These are phyloP conservation scores for Heterobasidion occidentale DNA, from an alignment of 1,284 basidiomycete species.

Conservation along the genomic window DNA sequence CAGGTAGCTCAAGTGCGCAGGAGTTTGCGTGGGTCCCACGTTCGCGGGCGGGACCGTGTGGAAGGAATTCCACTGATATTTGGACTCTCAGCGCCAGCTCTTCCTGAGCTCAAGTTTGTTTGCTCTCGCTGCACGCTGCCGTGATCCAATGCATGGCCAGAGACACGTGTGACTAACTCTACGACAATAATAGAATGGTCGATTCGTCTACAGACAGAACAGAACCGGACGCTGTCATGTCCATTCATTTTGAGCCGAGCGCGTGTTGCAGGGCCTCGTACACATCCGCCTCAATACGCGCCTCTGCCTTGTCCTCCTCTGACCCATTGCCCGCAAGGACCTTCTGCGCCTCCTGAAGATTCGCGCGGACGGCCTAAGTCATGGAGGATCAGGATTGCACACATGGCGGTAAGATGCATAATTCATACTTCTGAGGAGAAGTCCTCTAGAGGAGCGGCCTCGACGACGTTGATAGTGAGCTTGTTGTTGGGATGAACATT, in stretches of 20 bases:
- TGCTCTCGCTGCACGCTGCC: too few relatives aligned
- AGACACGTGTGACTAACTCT: neutral
- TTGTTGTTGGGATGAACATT: conserved; percentile 97
- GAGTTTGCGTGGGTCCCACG: too few relatives aligned
- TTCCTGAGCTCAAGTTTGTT: too few relatives aligned
- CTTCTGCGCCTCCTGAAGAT: conserved; percentile 85
- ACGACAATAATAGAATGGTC: neutral
- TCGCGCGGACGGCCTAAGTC: conserved; percentile 77
- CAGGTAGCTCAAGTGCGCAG: too few relatives aligned
- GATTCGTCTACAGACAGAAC: neutral
- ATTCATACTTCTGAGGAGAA: conserved; percentile 76
- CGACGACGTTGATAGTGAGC: conserved; percentile 94
- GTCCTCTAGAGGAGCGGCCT: conserved; percentile 89
- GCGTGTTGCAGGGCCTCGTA: conserved; percentile 94
- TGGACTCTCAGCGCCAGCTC: too few relatives aligned
- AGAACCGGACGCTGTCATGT: neutral
- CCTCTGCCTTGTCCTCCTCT: conserved; percentile 92
- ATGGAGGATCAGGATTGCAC: neutral
- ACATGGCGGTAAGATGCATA: neutral
- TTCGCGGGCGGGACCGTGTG: too few relatives aligned
- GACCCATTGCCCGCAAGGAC: conserved; percentile 78
- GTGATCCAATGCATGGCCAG: too few relatives aligned
- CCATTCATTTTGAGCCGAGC: conserved; percentile 47
- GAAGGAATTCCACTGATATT: too few relatives aligned
- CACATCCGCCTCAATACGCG: conserved; percentile 92